Conservation (phyloP, 2,329 filamentous ascomycete species). For the Aspergillus arachidicola region DNA sequence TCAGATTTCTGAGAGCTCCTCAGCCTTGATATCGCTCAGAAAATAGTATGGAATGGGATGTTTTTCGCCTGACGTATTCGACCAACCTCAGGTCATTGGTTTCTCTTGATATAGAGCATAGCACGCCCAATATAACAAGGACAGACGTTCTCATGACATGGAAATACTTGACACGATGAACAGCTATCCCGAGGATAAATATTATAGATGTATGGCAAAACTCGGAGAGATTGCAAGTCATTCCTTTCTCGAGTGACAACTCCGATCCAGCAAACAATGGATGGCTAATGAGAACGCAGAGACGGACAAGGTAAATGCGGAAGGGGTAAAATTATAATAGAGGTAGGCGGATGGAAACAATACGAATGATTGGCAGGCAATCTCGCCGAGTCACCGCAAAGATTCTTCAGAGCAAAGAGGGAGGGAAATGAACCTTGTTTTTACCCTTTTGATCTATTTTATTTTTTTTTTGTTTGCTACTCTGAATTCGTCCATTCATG, state of each 20-base stretch:
- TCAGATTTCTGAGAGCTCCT: not conserved
- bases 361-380: constrained; percentile 6
- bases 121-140: constrained; percentile 7
- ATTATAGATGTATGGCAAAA: not conserved
- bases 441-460: not conserved
- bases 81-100: not conserved
- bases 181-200: not conserved
- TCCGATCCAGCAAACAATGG: constrained; percentile 11
- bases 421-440: not conserved
- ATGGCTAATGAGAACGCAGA: constrained; percentile 5
- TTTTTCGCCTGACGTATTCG: not conserved
- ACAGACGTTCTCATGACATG: constrained; percentile 1
- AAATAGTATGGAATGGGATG: not conserved
- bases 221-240: not conserved
- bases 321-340: constrained; percentile 1
- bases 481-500: constrained; percentile 3
- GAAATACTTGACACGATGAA: not conserved
- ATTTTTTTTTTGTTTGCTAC: constrained; percentile 16
- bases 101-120: not conserved
- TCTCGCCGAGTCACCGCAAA: not conserved
- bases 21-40: not conserved
- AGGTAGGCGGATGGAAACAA: not conserved
- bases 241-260: constrained; percentile 1
- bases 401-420: too few relatives aligned
- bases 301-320: not conserved